Evolutionary conservation across 2,329 filamentous ascomycete genomes (phyloP).

Genomic region (Diaporthe ampelina): DNA sequence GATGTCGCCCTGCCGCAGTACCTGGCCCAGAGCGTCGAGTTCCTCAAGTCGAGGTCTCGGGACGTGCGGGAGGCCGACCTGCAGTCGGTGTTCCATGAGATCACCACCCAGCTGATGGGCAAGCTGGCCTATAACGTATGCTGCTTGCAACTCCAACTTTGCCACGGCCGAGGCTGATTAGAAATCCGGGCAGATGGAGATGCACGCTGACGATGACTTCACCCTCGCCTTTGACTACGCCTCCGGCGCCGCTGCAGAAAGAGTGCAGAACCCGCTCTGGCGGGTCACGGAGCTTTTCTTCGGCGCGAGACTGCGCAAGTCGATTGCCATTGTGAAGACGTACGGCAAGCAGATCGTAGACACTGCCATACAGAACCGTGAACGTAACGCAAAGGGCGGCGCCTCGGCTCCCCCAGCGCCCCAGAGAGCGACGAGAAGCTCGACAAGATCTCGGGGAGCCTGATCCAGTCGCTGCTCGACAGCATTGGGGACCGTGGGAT

Average conservation of each 20-base stretch:
- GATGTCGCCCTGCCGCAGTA: slow-evolving; percentile 70
- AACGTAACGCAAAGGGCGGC: slow-evolving; percentile 28
- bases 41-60: slow-evolving; percentile 52
- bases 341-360: slow-evolving; percentile 72
- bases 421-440: slow-evolving; percentile 48
- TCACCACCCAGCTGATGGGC: slow-evolving; percentile 77
- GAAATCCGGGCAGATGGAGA: slow-evolving; percentile 67
- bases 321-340: slow-evolving; percentile 63
- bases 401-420: not conserved
- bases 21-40: slow-evolving; percentile 57
- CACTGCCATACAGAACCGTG: slow-evolving; percentile 62
- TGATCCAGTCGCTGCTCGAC: slow-evolving; percentile 73
- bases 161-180: slow-evolving; percentile 5
- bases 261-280: slow-evolving; percentile 78
- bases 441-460: slow-evolving; percentile 63
- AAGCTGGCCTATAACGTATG: slow-evolving; percentile 74
- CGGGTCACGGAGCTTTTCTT: slow-evolving; percentile 69
- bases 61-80: slow-evolving; percentile 61
- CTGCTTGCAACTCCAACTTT: slow-evolving; percentile 8
- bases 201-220: slow-evolving; percentile 73
- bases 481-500: slow-evolving; percentile 66
- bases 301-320: slow-evolving; percentile 61
- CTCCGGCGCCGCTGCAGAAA: slow-evolving; percentile 70
- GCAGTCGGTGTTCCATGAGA: slow-evolving; percentile 72
- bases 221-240: slow-evolving; percentile 73